Base-by-base conservation (phyloP, 2,329 filamentous ascomycete species). In the Fusarium sp. region DNA sequence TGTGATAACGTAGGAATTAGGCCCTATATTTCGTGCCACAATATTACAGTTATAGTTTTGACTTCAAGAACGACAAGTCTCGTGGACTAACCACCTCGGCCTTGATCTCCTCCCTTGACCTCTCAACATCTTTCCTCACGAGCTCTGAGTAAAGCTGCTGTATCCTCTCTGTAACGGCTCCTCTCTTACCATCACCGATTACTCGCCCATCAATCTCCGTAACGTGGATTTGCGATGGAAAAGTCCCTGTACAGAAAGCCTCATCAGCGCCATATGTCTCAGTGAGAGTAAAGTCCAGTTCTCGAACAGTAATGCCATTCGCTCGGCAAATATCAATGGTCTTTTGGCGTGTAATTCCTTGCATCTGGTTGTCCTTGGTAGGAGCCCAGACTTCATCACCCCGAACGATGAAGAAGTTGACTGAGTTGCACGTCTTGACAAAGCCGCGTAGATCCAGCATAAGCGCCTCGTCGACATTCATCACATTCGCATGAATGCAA, bases 301-400 rank as follows among this genome's bases (percentile, higher is more conserved):
- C 66, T 6, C 26, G 3, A 0, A 68, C 56, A 0, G 30, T 55
- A 0, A 68, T 68, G 0, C 66, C 66, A 0, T 68, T 68, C 0
- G 42, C 48, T 13, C 56, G 66, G 0, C 66, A 68, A 0, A 68
- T 56, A 2, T 68, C 64, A 1, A 68, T 68, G 0, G 66, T 68
- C 17, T 68, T 68, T 20, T 68, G 64, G 0, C 66, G 26, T 0
- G 66, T 68, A 0, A 68, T 68, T 0, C 66, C 66, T 15, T 68
- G 66, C 66, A 68, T 68, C 30, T 68, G 66, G 1, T 68, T 68
- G 0, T 68, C 66, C n/a, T 68, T 68, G 0, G 66, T 68, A 2
- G 66, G 64, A 0, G 66, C 64, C 66, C 66, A 68, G 2, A 68
- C 66, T 28, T 68, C 66, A 18, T 68, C n/a, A 0, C 42, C 64